Percentiles rank a stretch among this genome's conserved stretches.
Conservation (phyloP, 345 rosid genomes). For the Ceriops tagal region DNA sequence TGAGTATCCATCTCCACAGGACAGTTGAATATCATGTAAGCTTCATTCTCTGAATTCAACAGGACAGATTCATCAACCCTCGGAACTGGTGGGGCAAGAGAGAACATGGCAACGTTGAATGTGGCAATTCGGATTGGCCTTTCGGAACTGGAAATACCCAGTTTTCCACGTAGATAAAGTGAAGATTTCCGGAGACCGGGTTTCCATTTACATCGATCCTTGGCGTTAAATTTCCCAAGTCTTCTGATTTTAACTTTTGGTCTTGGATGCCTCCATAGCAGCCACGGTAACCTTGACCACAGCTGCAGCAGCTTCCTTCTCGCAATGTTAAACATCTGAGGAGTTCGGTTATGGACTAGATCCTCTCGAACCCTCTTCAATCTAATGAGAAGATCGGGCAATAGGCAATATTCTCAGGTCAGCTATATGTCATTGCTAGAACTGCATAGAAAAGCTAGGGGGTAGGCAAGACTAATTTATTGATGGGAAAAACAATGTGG, state of each 20-base stretch:
- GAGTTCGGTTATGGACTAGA: constrained; percentile 22
- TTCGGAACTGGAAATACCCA: constrained; percentile 20
- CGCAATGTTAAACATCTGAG: constrained; percentile 38
- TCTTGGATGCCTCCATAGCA: constrained; percentile 55
- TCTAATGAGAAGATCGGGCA: constrained; percentile 9
- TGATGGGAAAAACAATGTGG: constrained; percentile 11
- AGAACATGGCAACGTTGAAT: constrained; percentile 93
- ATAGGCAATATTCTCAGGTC: neutral
- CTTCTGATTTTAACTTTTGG: constrained; percentile 57
- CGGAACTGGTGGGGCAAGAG: constrained; percentile 79
- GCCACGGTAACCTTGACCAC: constrained; percentile 53
- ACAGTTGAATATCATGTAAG: constrained; percentile 18
- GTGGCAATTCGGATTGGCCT: constrained; percentile 75
- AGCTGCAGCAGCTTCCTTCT: constrained; percentile 51
- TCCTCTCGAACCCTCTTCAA: constrained; percentile 13
- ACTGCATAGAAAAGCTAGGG: neutral
- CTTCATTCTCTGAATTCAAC: constrained; percentile 25
- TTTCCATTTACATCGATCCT: constrained; percentile 34
- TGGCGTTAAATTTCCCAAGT: constrained; percentile 43
- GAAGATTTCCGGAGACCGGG: constrained; percentile 22
- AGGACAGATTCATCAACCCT: constrained; percentile 33
- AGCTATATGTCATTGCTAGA: neutral
- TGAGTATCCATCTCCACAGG: constrained; percentile 24
- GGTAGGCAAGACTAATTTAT: constrained; percentile 10
- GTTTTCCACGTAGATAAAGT: constrained; percentile 21